Evolutionary conservation across 768 basidiomycete species (phyloP).

Genomic region (Symmetrospora coprosmae): DNA sequence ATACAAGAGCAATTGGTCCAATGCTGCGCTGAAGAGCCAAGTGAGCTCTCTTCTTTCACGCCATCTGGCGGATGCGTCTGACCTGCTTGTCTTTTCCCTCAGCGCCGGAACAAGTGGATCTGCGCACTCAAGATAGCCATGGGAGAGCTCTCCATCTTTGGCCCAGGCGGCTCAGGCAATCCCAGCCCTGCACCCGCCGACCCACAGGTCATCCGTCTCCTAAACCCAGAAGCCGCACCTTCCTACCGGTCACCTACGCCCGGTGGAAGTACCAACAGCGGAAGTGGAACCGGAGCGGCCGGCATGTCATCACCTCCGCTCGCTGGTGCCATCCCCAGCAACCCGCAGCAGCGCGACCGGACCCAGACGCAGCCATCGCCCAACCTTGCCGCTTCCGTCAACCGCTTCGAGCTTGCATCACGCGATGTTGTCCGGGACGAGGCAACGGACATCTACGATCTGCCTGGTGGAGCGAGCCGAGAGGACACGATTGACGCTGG

Average conservation of each 20-base stretch:
- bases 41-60: neutral
- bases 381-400: neutral
- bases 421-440: neutral
- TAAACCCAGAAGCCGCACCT: conserved; percentile 3
- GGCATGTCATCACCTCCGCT: no score
- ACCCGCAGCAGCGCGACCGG: neutral
- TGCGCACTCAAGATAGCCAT: conserved; percentile 65
- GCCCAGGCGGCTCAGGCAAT: conserved; percentile 38
- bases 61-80: neutral
- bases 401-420: neutral
- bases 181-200: conserved; percentile 27
- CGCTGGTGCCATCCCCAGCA: neutral
- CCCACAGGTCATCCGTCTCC: conserved; percentile 6
- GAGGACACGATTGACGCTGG: conserved; percentile 1
- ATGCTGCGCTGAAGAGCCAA: conserved; percentile 54
- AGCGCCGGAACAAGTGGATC: conserved; percentile 80
- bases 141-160: conserved; percentile 54
- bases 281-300: no score
- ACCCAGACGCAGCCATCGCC: neutral
- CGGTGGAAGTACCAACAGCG: no score
- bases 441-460: conserved; percentile 5
- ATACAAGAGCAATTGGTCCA: conserved; percentile 77
- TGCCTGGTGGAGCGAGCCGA: neutral
- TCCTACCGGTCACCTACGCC: neutral
- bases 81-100: conserved; percentile 41